phyloP scores from a whole-genome alignment of 805 yeast species.

The Dipodascopsis uninucleata region DNA sequence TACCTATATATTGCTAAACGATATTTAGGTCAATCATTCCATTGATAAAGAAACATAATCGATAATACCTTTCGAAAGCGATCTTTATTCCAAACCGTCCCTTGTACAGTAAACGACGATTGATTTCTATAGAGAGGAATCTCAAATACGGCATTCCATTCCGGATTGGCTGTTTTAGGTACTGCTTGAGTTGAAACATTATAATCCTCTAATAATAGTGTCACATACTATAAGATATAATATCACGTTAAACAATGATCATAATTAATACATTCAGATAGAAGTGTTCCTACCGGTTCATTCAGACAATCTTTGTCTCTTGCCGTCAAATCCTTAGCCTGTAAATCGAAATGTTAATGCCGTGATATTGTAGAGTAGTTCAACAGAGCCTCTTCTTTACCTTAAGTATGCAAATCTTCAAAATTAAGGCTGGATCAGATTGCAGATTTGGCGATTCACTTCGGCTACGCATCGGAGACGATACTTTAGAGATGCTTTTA shows the following conservation, averaged over 20 bases:
- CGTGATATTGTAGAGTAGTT: too few species aligned
- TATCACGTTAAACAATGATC: background rate
- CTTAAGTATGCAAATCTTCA: too few species aligned
- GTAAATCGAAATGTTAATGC: too few species aligned
- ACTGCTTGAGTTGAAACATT: slow-evolving; percentile 50
- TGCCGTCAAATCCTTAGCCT: too few species aligned
- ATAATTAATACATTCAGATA: background rate
- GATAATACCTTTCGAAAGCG: slow-evolving; percentile 27
- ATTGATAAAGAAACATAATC: background rate
- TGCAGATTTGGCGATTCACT: too few species aligned
- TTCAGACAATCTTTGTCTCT: too few species aligned
- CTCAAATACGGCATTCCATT: slow-evolving; percentile 65
- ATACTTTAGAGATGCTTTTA: too few species aligned
- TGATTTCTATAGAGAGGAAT: slow-evolving; percentile 41
- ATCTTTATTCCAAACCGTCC: slow-evolving; percentile 34
- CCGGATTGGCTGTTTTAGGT: slow-evolving; percentile 65
- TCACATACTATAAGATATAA: slow-evolving; percentile 28
- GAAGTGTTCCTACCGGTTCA: too few species aligned
- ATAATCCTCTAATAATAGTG: slow-evolving; percentile 31
- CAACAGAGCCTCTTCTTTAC: too few species aligned
- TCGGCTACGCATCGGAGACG: too few species aligned
- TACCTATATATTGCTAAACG: slow-evolving; percentile 22
- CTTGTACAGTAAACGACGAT: slow-evolving; percentile 15
- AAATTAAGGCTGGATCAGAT: too few species aligned
- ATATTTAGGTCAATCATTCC: background rate